phyloP scores from a whole-genome alignment of 257 asterid species.

The Avicennia marina region DNA sequence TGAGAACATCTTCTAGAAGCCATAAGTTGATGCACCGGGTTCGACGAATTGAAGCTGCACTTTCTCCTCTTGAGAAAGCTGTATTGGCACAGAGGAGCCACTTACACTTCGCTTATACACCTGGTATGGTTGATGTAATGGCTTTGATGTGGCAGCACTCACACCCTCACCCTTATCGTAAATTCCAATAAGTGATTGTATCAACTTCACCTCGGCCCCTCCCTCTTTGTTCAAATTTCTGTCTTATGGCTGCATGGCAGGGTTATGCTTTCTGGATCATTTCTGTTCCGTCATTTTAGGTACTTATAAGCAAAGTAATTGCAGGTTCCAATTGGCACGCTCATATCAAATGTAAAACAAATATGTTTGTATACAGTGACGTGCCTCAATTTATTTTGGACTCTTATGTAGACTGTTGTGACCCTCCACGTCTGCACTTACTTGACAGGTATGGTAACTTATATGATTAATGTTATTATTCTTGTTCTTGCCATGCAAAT shows the following conservation, averaged over 20 bases:
- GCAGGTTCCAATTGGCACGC: constrained; percentile 87
- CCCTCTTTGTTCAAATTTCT: too few relatives aligned
- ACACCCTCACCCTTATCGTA: too few relatives aligned
- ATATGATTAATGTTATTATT: not conserved
- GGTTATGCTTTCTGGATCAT: not conserved
- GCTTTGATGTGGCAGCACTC: too few relatives aligned
- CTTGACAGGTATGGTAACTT: constrained; percentile 72
- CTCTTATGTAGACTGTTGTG: constrained; percentile 68
- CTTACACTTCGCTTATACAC: constrained; percentile 85
- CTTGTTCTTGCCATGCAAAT: constrained; percentile 8
- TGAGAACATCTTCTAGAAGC: constrained; percentile 76
- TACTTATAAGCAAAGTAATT: constrained; percentile 29
- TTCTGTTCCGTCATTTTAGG: not conserved
- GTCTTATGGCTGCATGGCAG: not conserved
- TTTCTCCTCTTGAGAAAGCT: constrained; percentile 85
- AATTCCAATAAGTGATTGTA: too few relatives aligned
- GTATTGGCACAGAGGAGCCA: constrained; percentile 83
- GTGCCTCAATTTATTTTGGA: constrained; percentile 89
- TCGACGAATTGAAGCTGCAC: constrained; percentile 67
- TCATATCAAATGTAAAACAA: constrained; percentile 43
- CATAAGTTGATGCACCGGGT: constrained; percentile 72
- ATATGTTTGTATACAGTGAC: constrained; percentile 69
- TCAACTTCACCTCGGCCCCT: too few relatives aligned
- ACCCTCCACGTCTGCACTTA: constrained; percentile 70
- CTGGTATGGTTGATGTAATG: constrained; percentile 44